A percentile compares a stretch with the other conserved stretches of the same genome.
Conservation (phyloP, 2,329 filamentous ascomycete genomes). For the Paecilomyces dactylethromorphus region DNA sequence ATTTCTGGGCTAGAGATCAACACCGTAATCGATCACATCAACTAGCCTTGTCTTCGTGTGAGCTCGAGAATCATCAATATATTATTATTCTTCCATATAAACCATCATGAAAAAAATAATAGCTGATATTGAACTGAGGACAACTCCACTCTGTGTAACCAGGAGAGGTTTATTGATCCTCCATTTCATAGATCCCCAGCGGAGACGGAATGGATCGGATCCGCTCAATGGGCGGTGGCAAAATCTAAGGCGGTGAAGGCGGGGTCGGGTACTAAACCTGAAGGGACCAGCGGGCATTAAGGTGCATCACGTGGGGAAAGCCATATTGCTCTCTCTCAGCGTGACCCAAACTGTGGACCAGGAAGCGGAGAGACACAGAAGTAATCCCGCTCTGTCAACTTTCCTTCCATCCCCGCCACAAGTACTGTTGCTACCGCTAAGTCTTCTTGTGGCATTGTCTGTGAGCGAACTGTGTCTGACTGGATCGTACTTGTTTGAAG, state of each 20-base stretch:
- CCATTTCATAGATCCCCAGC: not conserved
- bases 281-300: not conserved
- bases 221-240: not conserved
- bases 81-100: too few relatives aligned
- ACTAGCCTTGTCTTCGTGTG: too few relatives aligned
- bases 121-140: too few relatives aligned
- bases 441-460: not conserved
- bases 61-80: too few relatives aligned
- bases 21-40: too few relatives aligned
- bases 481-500: not conserved
- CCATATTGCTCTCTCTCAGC: constrained; percentile 5
- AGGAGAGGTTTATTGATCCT: too few relatives aligned
- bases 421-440: not conserved
- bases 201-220: not conserved
- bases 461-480: not conserved
- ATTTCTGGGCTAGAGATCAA: too few relatives aligned
- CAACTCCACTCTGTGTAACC: too few relatives aligned
- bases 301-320: constrained; percentile 8
- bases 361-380: not conserved
- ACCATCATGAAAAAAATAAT: too few relatives aligned
- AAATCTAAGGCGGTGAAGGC: not conserved
- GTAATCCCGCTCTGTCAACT: not conserved
- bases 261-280: not conserved
- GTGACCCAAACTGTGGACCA: constrained; percentile 2
- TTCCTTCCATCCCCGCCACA: not conserved